A percentile compares a stretch with the other conserved stretches of the same genome.
These are phyloP conservation scores for Cucurbitaria berberidis DNA, from an alignment of 2,329 filamentous ascomycete species.

Conservation along the genomic window DNA sequence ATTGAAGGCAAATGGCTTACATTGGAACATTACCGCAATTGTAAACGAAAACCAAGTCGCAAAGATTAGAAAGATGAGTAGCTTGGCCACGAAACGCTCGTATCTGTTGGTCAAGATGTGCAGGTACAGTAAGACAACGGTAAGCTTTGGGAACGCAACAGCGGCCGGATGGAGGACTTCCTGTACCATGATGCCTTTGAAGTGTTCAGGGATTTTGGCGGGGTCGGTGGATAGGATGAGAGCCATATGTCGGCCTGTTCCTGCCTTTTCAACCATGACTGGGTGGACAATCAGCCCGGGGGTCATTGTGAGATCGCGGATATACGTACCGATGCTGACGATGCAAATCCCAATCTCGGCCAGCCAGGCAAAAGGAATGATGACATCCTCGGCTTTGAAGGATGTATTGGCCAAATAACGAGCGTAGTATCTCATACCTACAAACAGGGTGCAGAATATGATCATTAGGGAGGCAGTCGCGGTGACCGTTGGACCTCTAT, in stretches of 20 bases:
- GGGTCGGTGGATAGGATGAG: conserved; percentile 22
- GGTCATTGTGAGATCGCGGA: neutral
- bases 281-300: neutral
- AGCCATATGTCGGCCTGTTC: conserved; percentile 31
- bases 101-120: conserved; percentile 34
- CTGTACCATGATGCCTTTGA: conserved; percentile 31
- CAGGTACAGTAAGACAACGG: conserved; percentile 32
- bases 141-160: conserved; percentile 37
- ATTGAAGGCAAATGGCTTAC: conserved; percentile 30
- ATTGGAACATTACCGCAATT: conserved; percentile 30
- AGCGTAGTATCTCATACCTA: conserved; percentile 29
- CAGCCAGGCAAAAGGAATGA: conserved; percentile 32
- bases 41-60: conserved; percentile 31
- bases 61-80: conserved; percentile 23
- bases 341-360: conserved; percentile 28
- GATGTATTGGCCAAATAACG: conserved; percentile 23
- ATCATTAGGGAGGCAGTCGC: conserved; percentile 26
- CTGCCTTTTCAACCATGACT: conserved; percentile 33
- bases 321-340: conserved; percentile 24
- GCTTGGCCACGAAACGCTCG: conserved; percentile 26
- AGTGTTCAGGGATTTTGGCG: conserved; percentile 19
- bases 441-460: conserved; percentile 25
- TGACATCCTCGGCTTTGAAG: conserved; percentile 25
- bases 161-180: conserved; percentile 35
- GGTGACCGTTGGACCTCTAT: conserved; percentile 20